Base-by-base conservation (phyloP, 306 rosid genomes). In the Potentilla sterilis region DNA sequence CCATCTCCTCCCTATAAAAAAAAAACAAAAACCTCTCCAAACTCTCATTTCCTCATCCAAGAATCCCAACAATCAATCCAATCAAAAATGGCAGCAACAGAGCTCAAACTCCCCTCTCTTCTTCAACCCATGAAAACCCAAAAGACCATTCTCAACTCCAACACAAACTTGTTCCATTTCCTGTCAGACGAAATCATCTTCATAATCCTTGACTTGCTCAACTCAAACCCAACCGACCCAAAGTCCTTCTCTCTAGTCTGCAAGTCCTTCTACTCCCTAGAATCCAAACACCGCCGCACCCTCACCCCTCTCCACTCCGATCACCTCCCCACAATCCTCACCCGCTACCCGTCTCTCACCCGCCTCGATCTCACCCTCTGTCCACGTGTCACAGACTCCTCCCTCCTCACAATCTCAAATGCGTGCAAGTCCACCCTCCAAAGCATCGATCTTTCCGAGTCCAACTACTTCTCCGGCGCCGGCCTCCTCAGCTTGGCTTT, bases 171-270 rank as follows among this genome's bases (percentile, higher is more conserved):
- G 11, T 90, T 92, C 70, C 89, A 89, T 67, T 52, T 80, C 62
- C 82, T 95, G 6, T 84, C 96, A 0, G 97, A 95, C n/a, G 99
- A 95, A 73, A 85, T 92, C 75, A 51, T 90, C 0, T 90, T 92
- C 80, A 41, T 48, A 10, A 82, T 95, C 85, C 92, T 95, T 4
- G 97, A 92, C 73, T 77, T 81, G 40, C 89, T 95, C 7, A 42
- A 54, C n/a, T 12, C 76, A 18, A 74, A 83, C 49, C 84, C 96
- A 58, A 35, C 64, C 0, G 89, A 85, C 80, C 77, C 28, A 19
- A 92, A 95, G 48, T 84, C 99, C 0, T 95, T 95, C 81, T 89
- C 99, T 47, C 38, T 82, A 6, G 81, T 71, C 83, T 87, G 85
- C 87, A 87, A 79, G 42, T 82, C 80, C 74, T 88, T 92, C 83